Evolutionary conservation across 2,329 filamentous ascomycete species (phyloP).

Genomic region (Trichoderma harzianum): DNA sequence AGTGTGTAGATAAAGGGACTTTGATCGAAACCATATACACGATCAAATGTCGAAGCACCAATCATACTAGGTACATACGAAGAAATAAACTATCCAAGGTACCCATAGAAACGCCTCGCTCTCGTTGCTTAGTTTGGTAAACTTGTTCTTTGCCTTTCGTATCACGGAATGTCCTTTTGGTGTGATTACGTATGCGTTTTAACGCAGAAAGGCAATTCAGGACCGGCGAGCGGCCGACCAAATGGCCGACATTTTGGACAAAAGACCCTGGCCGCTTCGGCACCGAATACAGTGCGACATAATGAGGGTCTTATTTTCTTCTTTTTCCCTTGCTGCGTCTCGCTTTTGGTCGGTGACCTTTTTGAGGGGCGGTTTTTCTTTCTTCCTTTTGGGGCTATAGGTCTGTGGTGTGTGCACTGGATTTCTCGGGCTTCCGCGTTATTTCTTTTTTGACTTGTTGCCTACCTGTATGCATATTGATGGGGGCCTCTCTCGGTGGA

Average conservation of each 20-base stretch:
- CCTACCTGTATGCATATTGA: neutral
- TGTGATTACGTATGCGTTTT: constrained; percentile 8
- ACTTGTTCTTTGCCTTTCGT: neutral
- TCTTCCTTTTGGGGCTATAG: neutral
- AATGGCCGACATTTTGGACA: neutral
- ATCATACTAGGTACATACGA: neutral
- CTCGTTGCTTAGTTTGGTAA: neutral
- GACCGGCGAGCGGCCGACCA: neutral
- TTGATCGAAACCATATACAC: neutral
- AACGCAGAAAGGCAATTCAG: neutral
- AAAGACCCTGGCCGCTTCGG: constrained; percentile 5
- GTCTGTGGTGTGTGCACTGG: neutral
- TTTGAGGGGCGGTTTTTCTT: neutral
- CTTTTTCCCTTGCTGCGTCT: neutral
- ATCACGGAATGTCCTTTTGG: neutral
- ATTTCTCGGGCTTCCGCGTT: neutral
- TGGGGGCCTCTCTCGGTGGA: neutral
- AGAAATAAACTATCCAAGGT: neutral
- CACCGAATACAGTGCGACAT: constrained; percentile 13
- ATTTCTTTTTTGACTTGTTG: neutral
- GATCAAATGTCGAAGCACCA: neutral
- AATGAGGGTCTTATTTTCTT: neutral
- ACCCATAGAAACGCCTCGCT: neutral
- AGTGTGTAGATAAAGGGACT: neutral
- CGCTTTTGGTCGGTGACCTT: neutral